Evolutionary conservation across 495 filamentous ascomycete genomes (phyloP).

Genomic region (Cladorrhinum samala): DNA sequence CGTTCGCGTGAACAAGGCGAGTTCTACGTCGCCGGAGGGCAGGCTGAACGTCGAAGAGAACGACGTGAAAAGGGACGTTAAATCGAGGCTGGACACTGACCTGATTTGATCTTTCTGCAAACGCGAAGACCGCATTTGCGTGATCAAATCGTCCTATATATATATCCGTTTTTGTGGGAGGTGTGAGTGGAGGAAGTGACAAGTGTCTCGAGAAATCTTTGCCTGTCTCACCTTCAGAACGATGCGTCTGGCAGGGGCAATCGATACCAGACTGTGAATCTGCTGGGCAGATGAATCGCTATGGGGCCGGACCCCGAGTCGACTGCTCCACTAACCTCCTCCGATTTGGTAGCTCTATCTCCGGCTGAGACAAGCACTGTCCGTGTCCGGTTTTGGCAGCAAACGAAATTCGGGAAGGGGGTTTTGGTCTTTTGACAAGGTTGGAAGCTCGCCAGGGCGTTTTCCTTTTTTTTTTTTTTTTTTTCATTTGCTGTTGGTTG

Average conservation of each 20-base stretch:
- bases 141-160: neutral
- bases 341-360: conserved; percentile 2
- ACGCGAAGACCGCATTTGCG: neutral
- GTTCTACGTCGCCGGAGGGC: neutral
- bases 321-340: neutral
- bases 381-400: too few relatives aligned
- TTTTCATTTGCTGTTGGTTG: too few relatives aligned
- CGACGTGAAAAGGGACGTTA: too few relatives aligned
- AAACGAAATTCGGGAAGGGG: neutral
- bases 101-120: neutral
- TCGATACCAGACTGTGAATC: neutral
- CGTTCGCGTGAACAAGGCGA: neutral
- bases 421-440: neutral
- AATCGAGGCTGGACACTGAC: neutral
- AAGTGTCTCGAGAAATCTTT: neutral
- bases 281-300: neutral
- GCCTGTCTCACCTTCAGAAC: neutral
- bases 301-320: neutral
- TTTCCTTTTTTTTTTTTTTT: neutral
- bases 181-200: neutral
- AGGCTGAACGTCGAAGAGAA: neutral
- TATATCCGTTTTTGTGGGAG: conserved; percentile 1
- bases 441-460: neutral
- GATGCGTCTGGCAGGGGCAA: neutral
- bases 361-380: conserved; percentile 3